Conservation (phyloP, 2,329 filamentous ascomycete genomes). For the Grosmannia serpens region DNA sequence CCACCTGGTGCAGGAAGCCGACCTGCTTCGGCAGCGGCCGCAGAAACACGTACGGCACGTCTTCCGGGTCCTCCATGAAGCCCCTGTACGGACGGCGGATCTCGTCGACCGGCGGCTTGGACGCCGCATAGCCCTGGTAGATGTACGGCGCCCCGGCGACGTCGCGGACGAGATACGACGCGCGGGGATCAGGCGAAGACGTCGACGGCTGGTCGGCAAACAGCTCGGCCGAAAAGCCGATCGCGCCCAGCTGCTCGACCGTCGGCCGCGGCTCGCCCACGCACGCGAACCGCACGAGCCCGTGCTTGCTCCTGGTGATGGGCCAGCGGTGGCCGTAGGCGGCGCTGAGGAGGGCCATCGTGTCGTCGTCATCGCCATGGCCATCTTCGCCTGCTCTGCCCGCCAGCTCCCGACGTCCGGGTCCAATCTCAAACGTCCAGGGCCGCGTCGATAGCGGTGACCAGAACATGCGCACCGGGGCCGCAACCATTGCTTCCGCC, state of each 20-base stretch:
- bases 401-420: not conserved
- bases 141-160: constrained; percentile 23
- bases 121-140: constrained; percentile 28
- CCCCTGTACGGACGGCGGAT: constrained; percentile 26
- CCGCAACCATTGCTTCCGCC: constrained; percentile 1
- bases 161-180: constrained; percentile 29
- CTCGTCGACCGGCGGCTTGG: constrained; percentile 29
- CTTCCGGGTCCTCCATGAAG: constrained; percentile 26
- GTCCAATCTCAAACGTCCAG: constrained; percentile 25
- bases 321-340: constrained; percentile 37
- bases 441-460: constrained; percentile 17
- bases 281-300: constrained; percentile 31
- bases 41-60: constrained; percentile 38
- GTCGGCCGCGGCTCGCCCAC: constrained; percentile 14
- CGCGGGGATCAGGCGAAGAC: not conserved
- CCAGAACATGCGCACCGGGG: constrained; percentile 28
- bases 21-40: constrained; percentile 39
- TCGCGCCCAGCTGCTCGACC: constrained; percentile 19
- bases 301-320: constrained; percentile 25
- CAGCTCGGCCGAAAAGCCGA: constrained; percentile 5
- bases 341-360: constrained; percentile 30
- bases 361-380: constrained; percentile 25
- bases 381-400: too few species aligned
- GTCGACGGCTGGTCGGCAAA: constrained; percentile 8
- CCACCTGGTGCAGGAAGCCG: constrained; percentile 44